Base-by-base conservation (phyloP, 2,329 filamentous ascomycete genomes). In the Cryphonectria carpinicola region DNA sequence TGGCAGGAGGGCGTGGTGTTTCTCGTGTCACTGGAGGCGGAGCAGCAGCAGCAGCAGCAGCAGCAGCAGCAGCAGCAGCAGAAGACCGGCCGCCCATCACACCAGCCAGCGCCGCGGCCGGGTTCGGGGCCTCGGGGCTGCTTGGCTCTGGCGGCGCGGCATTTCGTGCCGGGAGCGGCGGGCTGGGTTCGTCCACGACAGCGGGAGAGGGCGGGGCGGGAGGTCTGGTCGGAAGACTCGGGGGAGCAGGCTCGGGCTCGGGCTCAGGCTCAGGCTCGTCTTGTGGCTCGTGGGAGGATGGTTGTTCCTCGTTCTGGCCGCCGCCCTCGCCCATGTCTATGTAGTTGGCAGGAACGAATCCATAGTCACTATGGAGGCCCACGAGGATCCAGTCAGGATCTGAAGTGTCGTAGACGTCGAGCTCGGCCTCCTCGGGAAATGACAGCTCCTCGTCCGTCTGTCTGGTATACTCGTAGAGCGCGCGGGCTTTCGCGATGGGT, bases 381-480 rank as follows among this genome's bases (percentile, higher is more conserved):
- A 97, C 95, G 65, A 99, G 84, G 73, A 96, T 97, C 96, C 96
- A 99, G 82, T 99, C 96, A 19, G 94, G 93, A 80, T 99, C 96
- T 6, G 94, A 92, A 13, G 87, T 91, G 81, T 99, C 96, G 82
- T 93, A 98, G 64, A 99, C 93, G 72, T 92, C 85, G 65, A 99
- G 87, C 61, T 89, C 82, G 56, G 92, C 90, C 79, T 97, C 95
- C 83, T 99, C 96, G 65, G 93, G 88, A 79, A 99, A 98, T 35
- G 95, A 98, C 13, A 99, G 86, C 82, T 99, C 96, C 82, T 99
- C 96, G 78, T 99, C 96, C 35, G 96, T 99, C 83, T 99, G 96
- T 76, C 95, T 90, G 66, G 93, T 93, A 81, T 99, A 99, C 81
- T 99, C 96, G 84, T 95, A 99, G n/a, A 98, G 88, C n/a, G 96